Conservation (phyloP, 768 basidiomycete genomes). For the Strobilomyces dryophilus region DNA sequence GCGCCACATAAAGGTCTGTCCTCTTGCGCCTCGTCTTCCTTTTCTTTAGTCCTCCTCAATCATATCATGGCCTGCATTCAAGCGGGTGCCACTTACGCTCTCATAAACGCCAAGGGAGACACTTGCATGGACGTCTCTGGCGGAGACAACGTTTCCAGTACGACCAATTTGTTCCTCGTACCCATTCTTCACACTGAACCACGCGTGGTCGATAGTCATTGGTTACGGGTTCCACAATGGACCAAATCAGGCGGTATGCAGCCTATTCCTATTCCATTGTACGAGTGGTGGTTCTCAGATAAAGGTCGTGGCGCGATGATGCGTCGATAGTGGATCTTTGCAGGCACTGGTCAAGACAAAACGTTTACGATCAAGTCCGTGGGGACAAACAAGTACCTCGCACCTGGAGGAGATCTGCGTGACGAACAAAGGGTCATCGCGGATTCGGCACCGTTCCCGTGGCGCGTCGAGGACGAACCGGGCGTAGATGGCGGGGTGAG, state of each 20-base stretch:
- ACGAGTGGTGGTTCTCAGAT: too few relatives aligned
- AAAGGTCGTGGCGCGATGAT: not conserved
- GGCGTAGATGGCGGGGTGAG: slow-evolving; percentile 36
- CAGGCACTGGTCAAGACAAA: slow-evolving; percentile 16
- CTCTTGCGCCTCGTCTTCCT: not conserved
- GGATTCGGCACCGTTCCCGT: slow-evolving; percentile 33
- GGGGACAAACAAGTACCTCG: slow-evolving; percentile 40
- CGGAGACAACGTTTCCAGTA: slow-evolving; percentile 44
- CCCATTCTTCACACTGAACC: not conserved
- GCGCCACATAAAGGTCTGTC: not conserved
- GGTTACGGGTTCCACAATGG: slow-evolving; percentile 43
- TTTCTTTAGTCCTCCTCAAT: not conserved
- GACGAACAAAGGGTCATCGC: slow-evolving; percentile 43
- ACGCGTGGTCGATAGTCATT: slow-evolving; percentile 35
- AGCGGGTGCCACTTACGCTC: slow-evolving; percentile 38
- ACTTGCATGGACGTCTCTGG: slow-evolving; percentile 57
- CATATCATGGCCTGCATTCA: slow-evolving; percentile 5
- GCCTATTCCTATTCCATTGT: not conserved
- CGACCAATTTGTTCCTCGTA: not conserved
- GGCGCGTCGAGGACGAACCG: slow-evolving; percentile 49
- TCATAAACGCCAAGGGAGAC: slow-evolving; percentile 48
- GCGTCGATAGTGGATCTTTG: slow-evolving; percentile 43
- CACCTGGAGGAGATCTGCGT: slow-evolving; percentile 22
- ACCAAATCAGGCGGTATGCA: slow-evolving; percentile 46
- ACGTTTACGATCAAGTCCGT: slow-evolving; percentile 42